These are phyloP conservation scores for Melastoma candidum DNA, from an alignment of 441 rosid species.

Conservation along the genomic window DNA sequence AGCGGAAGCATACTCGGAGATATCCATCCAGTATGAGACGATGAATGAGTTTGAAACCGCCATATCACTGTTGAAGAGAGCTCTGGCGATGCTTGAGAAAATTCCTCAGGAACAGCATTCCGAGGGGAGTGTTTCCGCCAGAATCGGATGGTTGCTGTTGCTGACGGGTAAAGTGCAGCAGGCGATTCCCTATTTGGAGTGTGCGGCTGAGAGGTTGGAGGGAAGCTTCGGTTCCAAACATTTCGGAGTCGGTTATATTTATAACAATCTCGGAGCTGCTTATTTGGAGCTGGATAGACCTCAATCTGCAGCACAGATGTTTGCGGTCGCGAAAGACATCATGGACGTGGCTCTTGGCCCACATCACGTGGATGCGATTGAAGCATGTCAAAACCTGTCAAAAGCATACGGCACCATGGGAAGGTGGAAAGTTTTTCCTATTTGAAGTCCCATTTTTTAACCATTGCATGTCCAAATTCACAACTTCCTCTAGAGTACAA, in stretches of 20 bases:
- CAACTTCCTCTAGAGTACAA: no score
- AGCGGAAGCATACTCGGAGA: constrained; percentile 85
- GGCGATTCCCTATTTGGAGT: constrained; percentile 84
- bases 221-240: constrained; percentile 89
- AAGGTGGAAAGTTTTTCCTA: constrained; percentile 36
- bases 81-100: constrained; percentile 59
- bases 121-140: constrained; percentile 83
- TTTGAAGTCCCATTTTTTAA: constrained; percentile 3
- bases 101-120: constrained; percentile 86
- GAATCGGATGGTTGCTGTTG: constrained; percentile 59
- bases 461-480: no score
- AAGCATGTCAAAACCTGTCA: constrained; percentile 85
- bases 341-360: constrained; percentile 96
- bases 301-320: constrained; percentile 89
- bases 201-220: constrained; percentile 73
- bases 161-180: constrained; percentile 70
- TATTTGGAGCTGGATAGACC: constrained; percentile 87
- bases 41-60: constrained; percentile 83
- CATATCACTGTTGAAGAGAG: constrained; percentile 63
- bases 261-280: constrained; percentile 89
- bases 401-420: constrained; percentile 75
- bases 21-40: constrained; percentile 80
- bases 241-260: constrained; percentile 85
- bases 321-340: constrained; percentile 84
- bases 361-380: constrained; percentile 73